Evolutionary conservation across 169 alveolate genomes (phyloP).

Genomic region (Plasmodium cynomolgi): DNA sequence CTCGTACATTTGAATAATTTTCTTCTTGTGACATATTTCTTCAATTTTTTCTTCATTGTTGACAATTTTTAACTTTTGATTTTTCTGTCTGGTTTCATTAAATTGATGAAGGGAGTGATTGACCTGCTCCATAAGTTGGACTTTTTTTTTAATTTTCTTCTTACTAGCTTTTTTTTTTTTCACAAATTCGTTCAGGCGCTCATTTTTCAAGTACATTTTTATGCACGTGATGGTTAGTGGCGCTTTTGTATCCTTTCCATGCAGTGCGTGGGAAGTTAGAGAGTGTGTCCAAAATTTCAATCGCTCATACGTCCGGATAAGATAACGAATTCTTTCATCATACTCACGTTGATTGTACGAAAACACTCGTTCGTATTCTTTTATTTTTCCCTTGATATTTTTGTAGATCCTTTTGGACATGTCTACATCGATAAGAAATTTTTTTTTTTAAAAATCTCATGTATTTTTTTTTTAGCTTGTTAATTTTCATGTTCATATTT

Average conservation of each 20-base stretch:
- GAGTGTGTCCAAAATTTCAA: neutral
- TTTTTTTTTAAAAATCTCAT: slow-evolving; percentile 30
- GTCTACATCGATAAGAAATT: slow-evolving; percentile 34
- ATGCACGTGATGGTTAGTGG: neutral
- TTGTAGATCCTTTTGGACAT: slow-evolving; percentile 8
- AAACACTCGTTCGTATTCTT: slow-evolving; percentile 19
- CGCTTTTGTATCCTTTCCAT: neutral
- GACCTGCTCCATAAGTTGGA: slow-evolving; percentile 1
- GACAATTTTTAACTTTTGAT: slow-evolving; percentile 13
- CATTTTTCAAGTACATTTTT: slow-evolving; percentile 38
- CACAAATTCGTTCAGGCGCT: neutral
- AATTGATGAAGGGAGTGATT: slow-evolving; percentile 17
- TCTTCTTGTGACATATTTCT: slow-evolving; percentile 46
- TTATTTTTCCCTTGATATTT: neutral
- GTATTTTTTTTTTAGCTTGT: slow-evolving; percentile 30
- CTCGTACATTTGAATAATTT: slow-evolving; percentile 61
- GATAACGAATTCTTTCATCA: slow-evolving; percentile 30
- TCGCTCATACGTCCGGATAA: slow-evolving; percentile 14
- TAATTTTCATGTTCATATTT: slow-evolving; percentile 33
- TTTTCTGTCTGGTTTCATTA: slow-evolving; percentile 21
- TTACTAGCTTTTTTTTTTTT: neutral
- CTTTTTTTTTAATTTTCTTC: neutral
- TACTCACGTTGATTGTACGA: slow-evolving; percentile 9
- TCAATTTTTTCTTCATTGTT: slow-evolving; percentile 53
- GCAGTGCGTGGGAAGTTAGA: neutral